phyloP scores from a whole-genome alignment of 306 rosid species.

The Lupinus albus region DNA sequence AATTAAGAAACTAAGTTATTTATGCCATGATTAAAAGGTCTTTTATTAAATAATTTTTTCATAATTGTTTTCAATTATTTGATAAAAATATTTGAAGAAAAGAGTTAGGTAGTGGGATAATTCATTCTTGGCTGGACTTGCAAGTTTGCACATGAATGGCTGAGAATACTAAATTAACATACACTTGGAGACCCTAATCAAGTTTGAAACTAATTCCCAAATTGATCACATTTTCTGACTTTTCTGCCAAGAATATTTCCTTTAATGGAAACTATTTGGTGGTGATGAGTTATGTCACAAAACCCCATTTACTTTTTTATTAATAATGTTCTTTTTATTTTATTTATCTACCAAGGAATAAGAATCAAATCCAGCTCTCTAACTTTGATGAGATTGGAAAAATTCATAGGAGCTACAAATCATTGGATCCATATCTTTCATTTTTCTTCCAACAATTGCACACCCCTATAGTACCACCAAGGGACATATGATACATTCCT shows the following conservation, averaged over 20 bases:
- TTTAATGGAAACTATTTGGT: conserved; percentile 42
- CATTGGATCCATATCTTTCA: background rate
- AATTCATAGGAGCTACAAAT: background rate
- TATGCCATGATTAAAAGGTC: too few species aligned
- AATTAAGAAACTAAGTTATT: too few species aligned
- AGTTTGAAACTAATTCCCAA: background rate
- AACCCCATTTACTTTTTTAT: background rate
- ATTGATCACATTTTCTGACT: conserved; percentile 37
- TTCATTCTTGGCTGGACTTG: conserved; percentile 35
- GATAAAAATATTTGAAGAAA: background rate
- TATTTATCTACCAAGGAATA: background rate
- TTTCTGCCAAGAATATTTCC: conserved; percentile 56
- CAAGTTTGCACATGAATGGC: conserved; percentile 39
- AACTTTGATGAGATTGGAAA: background rate
- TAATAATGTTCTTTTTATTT: background rate
- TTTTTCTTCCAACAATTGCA: background rate
- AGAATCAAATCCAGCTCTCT: background rate
- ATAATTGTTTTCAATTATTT: conserved; percentile 11
- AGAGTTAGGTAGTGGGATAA: conserved; percentile 31
- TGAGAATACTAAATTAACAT: conserved; percentile 7
- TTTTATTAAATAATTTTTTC: background rate
- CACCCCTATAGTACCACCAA: conserved; percentile 34
- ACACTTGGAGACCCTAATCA: background rate
- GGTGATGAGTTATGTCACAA: conserved; percentile 7
- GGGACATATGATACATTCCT: too few species aligned